Percentiles rank a stretch among this genome's conserved stretches.
phyloP scores from a whole-genome alignment of 2,329 filamentous ascomycete genomes.

The Epichloe amarillans region DNA sequence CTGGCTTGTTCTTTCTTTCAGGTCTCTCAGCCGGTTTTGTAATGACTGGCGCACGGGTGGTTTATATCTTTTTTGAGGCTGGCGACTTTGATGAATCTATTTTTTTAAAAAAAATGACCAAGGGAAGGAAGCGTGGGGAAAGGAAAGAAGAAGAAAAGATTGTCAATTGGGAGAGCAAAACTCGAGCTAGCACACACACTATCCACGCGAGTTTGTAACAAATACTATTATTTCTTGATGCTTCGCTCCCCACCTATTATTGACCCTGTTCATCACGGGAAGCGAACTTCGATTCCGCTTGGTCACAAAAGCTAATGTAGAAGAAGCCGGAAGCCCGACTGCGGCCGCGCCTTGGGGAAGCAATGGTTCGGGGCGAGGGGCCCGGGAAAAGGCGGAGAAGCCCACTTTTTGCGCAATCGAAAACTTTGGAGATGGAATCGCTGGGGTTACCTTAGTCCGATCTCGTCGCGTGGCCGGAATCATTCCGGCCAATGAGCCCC shows the following conservation, averaged over 20 bases:
- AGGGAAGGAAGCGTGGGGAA: background rate
- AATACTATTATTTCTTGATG: background rate
- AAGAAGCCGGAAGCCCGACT: no score
- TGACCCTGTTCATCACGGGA: no score
- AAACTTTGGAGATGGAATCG: background rate
- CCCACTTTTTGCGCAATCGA: background rate
- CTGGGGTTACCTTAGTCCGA: constrained; percentile 10
- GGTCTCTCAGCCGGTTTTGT: no score
- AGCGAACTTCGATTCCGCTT: no score
- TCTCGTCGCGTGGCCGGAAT: constrained; percentile 20
- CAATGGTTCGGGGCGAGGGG: background rate
- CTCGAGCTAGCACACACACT: background rate
- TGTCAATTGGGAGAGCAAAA: background rate
- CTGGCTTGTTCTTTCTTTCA: no score
- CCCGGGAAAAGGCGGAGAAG: background rate
- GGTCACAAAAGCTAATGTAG: no score
- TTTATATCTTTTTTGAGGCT: no score
- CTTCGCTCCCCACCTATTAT: no score
- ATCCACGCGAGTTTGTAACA: background rate
- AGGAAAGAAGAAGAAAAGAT: background rate
- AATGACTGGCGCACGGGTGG: no score
- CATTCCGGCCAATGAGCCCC: constrained; percentile 18
- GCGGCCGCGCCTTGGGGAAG: no score
- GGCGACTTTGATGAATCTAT: no score
- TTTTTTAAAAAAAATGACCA: background rate